Evolutionary conservation across 495 filamentous ascomycete species (phyloP), one percentile per base, ranked within the genome.

Genomic region (Copromyces sp.): DNA sequence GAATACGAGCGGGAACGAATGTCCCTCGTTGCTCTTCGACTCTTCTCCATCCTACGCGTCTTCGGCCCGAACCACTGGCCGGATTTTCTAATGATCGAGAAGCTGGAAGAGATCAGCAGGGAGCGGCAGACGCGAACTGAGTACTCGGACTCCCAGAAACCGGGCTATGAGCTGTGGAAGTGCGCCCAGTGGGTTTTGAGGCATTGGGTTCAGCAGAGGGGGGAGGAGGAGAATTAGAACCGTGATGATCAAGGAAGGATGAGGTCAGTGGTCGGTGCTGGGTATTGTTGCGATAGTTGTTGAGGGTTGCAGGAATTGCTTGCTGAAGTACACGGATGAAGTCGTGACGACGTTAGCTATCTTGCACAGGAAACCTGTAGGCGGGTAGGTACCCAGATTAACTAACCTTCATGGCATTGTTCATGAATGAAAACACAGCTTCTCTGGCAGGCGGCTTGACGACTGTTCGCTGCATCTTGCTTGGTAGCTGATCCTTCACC

Each of bases 51-150:
- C 9, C 40, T 76, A 14, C 24, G 37, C 3, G 68, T 72, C 47
- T 79, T 79, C 44, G 20, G 7, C 32, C 8, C 70, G 11, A 2
- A 29, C 1, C 69, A 76, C 45, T 76, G 75, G 77, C 77, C 77
- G 7, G 0, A 4, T 1, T 71, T 61, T 20, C 68, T 76, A 6
- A 9, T 69, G 2, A 24, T 32, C 3, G 73, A 75, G 42, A 73
- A 72, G 70, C 16, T 69, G 20, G 35, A 69, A 4, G 8, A 32
- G 38, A 6, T 40, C 14, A 39, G 32, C 16, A n/a, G 1, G 14
- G 29, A 65, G 29, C 29, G 53, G 1, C 24, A 65, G 53, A 32
- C 12, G 14, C 53, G 53, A 4, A 59, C 47, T 24, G n/a, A n/a
- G 9, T 47, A 47, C 20, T 47, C 44, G 20, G 45, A 29, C 20